Conservation (phyloP, 2,329 filamentous ascomycete genomes). For the Akanthomyces lecanii region DNA sequence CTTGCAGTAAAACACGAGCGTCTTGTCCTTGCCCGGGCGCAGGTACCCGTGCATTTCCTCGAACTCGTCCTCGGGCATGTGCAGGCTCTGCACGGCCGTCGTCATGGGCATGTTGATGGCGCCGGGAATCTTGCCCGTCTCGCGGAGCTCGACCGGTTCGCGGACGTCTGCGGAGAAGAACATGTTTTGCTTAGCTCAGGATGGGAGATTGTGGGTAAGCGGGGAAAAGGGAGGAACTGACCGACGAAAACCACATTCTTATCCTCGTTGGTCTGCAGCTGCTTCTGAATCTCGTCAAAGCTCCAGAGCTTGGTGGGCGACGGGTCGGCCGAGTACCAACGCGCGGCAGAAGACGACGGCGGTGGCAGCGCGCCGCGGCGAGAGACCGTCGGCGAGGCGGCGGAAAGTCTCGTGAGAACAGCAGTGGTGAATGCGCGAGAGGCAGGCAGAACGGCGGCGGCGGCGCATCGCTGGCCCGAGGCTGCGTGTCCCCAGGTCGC, state of each 20-base stretch:
- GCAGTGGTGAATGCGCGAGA: not conserved
- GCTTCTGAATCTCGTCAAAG: conserved; percentile 47
- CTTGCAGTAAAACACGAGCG: conserved; percentile 88
- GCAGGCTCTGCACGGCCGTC: conserved; percentile 72
- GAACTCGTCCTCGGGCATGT: conserved; percentile 74
- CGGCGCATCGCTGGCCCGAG: not conserved
- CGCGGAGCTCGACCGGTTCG: conserved; percentile 62
- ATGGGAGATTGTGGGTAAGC: no score
- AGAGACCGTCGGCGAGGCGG: not conserved
- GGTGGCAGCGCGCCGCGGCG: not conserved
- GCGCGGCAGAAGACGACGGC: not conserved
- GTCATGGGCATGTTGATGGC: conserved; percentile 79
- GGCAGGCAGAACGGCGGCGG: not conserved
- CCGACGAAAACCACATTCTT: conserved; percentile 43
- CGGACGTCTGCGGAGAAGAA: conserved; percentile 54
- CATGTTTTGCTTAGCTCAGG: no score
- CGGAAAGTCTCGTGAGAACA: not conserved
- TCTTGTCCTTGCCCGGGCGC: conserved; percentile 53
- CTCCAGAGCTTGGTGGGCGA: conserved; percentile 39
- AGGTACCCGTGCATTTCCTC: conserved; percentile 74
- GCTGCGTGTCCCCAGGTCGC: not conserved
- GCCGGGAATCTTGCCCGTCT: conserved; percentile 70
- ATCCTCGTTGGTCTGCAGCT: conserved; percentile 25
- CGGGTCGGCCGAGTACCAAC: conserved; percentile 27
- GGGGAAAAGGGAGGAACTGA: conserved; percentile 24